Percentiles rank a stretch among this genome's conserved stretches.
Conservation (phyloP, 2,329 filamentous ascomycete genomes). For the Epichloe coenophiala region DNA sequence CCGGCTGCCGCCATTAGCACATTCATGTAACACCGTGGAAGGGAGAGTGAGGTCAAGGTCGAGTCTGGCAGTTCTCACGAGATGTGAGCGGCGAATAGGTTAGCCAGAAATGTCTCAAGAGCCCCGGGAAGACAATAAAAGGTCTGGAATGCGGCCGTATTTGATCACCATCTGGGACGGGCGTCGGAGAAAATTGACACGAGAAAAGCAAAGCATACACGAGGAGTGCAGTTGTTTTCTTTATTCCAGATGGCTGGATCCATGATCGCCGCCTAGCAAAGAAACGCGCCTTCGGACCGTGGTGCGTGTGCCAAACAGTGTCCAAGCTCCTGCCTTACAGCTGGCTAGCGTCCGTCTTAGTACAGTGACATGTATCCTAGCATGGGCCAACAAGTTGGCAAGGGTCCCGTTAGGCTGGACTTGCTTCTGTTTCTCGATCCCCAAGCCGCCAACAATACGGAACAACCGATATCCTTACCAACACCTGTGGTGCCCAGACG, state of each 20-base stretch:
- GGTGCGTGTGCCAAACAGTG: neutral
- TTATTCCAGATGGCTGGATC: neutral
- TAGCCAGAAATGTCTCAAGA: neutral
- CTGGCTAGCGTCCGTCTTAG: neutral
- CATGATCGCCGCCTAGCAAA: neutral
- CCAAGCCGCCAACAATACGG: neutral
- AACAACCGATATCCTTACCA: neutral
- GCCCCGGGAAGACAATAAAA: neutral
- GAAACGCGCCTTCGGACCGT: neutral
- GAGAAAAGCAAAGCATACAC: neutral
- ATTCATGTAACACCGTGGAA: too few species aligned
- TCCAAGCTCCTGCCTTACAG: neutral
- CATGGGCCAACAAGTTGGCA: neutral
- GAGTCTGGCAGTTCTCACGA: too few species aligned
- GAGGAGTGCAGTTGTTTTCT: neutral
- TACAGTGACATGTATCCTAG: neutral
- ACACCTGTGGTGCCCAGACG: neutral
- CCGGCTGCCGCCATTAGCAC: too few species aligned
- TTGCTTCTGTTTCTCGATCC: neutral
- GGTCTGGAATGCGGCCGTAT: neutral
- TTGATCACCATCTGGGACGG: neutral
- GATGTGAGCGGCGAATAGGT: neutral
- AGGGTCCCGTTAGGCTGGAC: neutral
- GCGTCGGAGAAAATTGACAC: too few species aligned
- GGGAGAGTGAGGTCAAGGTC: too few species aligned